Percentiles rank a stretch among this genome's conserved stretches.
Conservation (phyloP, 495 filamentous ascomycete species). For the Chaetomidium leptoderma region DNA sequence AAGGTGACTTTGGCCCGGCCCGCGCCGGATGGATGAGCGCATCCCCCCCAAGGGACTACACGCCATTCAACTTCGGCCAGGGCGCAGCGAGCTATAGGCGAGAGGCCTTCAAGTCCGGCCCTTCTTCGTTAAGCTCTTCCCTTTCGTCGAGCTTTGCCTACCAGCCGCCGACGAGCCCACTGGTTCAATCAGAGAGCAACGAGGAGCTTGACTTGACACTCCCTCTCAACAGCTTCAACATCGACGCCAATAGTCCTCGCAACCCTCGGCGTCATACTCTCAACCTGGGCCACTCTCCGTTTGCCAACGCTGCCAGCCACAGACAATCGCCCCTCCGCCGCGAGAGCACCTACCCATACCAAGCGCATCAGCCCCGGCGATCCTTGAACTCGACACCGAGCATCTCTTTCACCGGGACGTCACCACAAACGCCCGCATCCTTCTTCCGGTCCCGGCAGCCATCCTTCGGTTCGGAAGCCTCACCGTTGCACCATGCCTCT, state of each 20-base stretch:
- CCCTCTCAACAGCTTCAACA: constrained; percentile 45
- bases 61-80: constrained; percentile 38
- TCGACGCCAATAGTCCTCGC: constrained; percentile 29
- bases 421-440: constrained; percentile 57
- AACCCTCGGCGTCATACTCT: constrained; percentile 40
- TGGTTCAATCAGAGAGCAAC: constrained; percentile 86
- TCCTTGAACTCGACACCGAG: constrained; percentile 63
- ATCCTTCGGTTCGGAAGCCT: constrained; percentile 69
- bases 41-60: constrained; percentile 45
- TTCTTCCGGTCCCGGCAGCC: constrained; percentile 59
- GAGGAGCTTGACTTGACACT: constrained; percentile 67
- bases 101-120: constrained; percentile 36
- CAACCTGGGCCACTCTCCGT: constrained; percentile 34
- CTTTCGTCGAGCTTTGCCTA: constrained; percentile 79
- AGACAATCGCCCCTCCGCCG: constrained; percentile 40
- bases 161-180: constrained; percentile 84
- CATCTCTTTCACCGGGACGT: constrained; percentile 49
- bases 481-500: constrained; percentile 77
- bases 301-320: constrained; percentile 28
- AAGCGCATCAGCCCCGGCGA: constrained; percentile 67
- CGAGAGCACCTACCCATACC: constrained; percentile 57
- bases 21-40: constrained; percentile 38
- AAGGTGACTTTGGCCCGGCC: constrained; percentile 8
- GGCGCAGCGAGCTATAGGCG: constrained; percentile 19
- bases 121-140: constrained; percentile 69